A percentile compares a stretch with the other conserved stretches of the same genome.
Conservation (phyloP, 129 eudicot genomes). For the Rutidosis leptorrhynchoides region DNA sequence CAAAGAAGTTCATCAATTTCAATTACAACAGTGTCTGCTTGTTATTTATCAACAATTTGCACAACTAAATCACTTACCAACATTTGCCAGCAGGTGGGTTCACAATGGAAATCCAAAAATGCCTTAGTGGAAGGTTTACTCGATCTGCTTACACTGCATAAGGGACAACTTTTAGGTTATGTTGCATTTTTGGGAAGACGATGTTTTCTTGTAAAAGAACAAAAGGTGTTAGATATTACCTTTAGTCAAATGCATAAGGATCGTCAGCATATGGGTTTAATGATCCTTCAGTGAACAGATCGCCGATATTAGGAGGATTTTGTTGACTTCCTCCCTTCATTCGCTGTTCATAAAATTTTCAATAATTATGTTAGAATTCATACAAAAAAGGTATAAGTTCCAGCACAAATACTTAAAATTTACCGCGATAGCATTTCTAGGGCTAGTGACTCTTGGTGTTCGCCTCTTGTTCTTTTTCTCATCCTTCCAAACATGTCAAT, state of each 20-base stretch:
- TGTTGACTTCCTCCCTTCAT: conserved; percentile 41
- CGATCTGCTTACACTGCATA: conserved; percentile 2
- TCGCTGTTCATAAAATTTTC: conserved; percentile 39
- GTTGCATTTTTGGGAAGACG: conserved; percentile 12
- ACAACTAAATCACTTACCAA: conserved; percentile 6
- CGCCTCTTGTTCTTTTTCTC: conserved; percentile 57
- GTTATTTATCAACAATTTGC: neutral
- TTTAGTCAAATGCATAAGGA: conserved; percentile 91
- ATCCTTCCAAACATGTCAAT: conserved; percentile 42
- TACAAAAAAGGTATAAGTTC: neutral
- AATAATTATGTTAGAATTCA: neutral
- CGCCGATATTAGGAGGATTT: conserved; percentile 70
- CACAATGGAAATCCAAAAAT: neutral
- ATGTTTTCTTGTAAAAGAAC: conserved; percentile 1
- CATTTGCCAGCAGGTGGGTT: neutral
- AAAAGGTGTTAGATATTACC: conserved; percentile 40
- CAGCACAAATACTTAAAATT: conserved; percentile 20
- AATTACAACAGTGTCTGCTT: neutral
- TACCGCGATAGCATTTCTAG: conserved; percentile 60
- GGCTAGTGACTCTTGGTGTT: conserved; percentile 66
- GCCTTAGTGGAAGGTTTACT: neutral
- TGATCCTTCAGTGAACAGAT: conserved; percentile 90
- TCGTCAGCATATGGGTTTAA: conserved; percentile 91
- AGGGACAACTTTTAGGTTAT: neutral
- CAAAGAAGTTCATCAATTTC: neutral